Evolutionary conservation across 345 rosid genomes (phyloP), one percentile per base, ranked within the genome.

Genomic region (Sisymbrium altissimum): DNA sequence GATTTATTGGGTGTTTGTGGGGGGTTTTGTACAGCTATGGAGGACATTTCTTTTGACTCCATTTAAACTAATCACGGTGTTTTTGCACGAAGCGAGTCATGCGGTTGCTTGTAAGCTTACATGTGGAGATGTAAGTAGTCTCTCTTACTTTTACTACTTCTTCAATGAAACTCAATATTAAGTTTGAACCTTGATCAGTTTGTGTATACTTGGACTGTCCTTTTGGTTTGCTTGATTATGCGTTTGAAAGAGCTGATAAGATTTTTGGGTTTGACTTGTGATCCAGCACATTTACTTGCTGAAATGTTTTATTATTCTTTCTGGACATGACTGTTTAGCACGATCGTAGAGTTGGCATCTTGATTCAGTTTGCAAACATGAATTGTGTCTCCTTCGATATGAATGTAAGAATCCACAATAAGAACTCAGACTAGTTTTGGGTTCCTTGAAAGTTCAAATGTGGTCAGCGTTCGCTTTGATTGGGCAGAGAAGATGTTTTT

Each of bases 61-160:
- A 13, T 94, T 92, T 76, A 95, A 95, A 92, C 96, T 92, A 72
- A 95, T 95, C 65, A 92, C 99, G 1, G 97, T 95, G 30, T 95
- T 92, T 79, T 70, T 95, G 56, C 99, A 92, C 44, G 99, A 95
- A 83, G 97, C 91, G 12, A 95, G 99, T 80, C 99, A 95, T 83
- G 99, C 99, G 4, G 81, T 89, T 69, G 99, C 97, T 67, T 92
- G 99, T 81, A 95, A 80, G 82, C 97, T 95, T 80, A 95, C 99
- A 0, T 95, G 99, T 79, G 99, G 99, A 55, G 79, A 86, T 75
- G 99, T 94, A 86, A 91, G 91, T 62, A 73, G 38, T 58, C 75
- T 79, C 48, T 63, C 62, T 76, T 12, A 61, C 54, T 64, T 64
- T 27, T 41, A 64, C 30, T 58, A 19, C 36, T 43, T 2, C 33